These are phyloP conservation scores for Chalara sp. DNA, from an alignment of 2,329 filamentous ascomycete genomes.

Conservation along the genomic window DNA sequence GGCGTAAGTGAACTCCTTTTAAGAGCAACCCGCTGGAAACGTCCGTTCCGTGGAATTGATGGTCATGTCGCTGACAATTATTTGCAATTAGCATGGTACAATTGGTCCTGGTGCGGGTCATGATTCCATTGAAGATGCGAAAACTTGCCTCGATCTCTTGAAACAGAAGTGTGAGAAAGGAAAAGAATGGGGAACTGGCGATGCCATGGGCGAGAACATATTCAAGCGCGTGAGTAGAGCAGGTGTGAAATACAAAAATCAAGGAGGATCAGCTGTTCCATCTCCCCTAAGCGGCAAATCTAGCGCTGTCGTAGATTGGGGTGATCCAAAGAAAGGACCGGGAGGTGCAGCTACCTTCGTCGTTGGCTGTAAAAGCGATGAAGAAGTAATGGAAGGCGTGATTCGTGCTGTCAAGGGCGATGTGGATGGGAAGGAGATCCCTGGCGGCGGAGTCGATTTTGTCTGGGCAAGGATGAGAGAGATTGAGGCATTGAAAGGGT, in stretches of 20 bases:
- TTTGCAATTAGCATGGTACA: constrained; percentile 37
- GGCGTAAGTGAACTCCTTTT: constrained; percentile 27
- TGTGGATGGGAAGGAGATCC: constrained; percentile 48
- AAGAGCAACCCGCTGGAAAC: too few species aligned
- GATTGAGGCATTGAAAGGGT: constrained; percentile 58
- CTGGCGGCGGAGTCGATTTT: constrained; percentile 57
- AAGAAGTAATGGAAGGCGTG: constrained; percentile 47
- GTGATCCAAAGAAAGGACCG: constrained; percentile 60
- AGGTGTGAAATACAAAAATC: constrained; percentile 54
- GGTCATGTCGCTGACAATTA: too few species aligned
- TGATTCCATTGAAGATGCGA: constrained; percentile 88
- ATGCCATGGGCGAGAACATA: constrained; percentile 76
- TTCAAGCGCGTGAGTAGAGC: constrained; percentile 72
- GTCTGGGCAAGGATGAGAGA: constrained; percentile 61
- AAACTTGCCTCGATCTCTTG: constrained; percentile 83
- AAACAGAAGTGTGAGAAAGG: constrained; percentile 96
- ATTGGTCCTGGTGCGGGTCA: constrained; percentile 54
- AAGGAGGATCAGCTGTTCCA: constrained; percentile 51
- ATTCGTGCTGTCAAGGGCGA: constrained; percentile 55
- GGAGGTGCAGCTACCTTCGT: constrained; percentile 49
- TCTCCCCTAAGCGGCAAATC: constrained; percentile 48
- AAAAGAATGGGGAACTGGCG: constrained; percentile 73
- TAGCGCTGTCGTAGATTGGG: constrained; percentile 83
- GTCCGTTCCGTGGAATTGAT: too few species aligned
- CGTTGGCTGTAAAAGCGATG: constrained; percentile 52